phyloP scores from a whole-genome alignment of 176 grass and related monocot genomes.

The Sorghum bicolor region Sorghum_bicolor_NCBIv3 NC_012871.2:71350001-71350500 shows the following conservation, averaged over 20 bases:
- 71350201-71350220: neutral
- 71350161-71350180: neutral
- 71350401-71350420: neutral
- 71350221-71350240: neutral
- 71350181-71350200: neutral
- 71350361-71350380: neutral
- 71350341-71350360: neutral
- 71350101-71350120: neutral
- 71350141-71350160: neutral
- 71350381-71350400: neutral
- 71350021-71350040: conserved; percentile 89
- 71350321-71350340: neutral
- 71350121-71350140: neutral
- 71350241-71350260: neutral
- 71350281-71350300: neutral
- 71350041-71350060: conserved; percentile 39
- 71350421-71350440: neutral
- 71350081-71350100: neutral
- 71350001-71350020: conserved; percentile 88
- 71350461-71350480: neutral
- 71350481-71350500: neutral
- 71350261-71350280: neutral
- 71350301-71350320: neutral
- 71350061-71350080: neutral
- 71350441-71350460: neutral